Percentiles rank a stretch among this genome's conserved stretches.
phyloP scores from a whole-genome alignment of 2,329 filamentous ascomycete genomes.

The Huntiella abstrusa region DNA sequence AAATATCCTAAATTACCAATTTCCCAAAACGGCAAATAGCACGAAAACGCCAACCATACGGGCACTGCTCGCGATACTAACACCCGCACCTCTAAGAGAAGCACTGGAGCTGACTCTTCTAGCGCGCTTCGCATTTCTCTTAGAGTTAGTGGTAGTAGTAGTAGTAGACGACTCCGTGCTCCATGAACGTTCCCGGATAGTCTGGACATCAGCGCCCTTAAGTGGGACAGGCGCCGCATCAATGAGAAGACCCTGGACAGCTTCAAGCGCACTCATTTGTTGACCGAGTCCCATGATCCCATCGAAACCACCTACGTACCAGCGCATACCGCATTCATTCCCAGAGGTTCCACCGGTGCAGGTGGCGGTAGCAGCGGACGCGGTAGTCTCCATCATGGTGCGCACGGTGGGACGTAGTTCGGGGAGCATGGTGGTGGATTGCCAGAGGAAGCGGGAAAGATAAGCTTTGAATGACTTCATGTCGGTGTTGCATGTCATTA shows the following conservation, averaged over 20 bases:
- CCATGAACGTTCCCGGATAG: slow-evolving; percentile 18
- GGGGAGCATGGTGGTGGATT: slow-evolving; percentile 36
- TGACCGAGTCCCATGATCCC: slow-evolving; percentile 37
- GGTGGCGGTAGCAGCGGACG: slow-evolving; percentile 33
- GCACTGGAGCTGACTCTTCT: too few relatives aligned
- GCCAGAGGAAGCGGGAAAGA: slow-evolving; percentile 44
- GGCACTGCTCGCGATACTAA: too few relatives aligned
- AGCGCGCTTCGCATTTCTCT: too few relatives aligned
- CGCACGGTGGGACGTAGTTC: slow-evolving; percentile 29
- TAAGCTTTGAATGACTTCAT: slow-evolving; percentile 52
- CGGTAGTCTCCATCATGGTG: slow-evolving; percentile 29
- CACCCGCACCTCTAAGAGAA: too few relatives aligned
- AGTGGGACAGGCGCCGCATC: slow-evolving; percentile 26
- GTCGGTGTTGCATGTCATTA: slow-evolving; percentile 38
- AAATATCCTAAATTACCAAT: too few relatives aligned
- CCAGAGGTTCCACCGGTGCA: slow-evolving; percentile 37
- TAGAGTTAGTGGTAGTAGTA: too few relatives aligned
- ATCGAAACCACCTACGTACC: slow-evolving; percentile 41
- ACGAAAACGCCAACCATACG: too few relatives aligned
- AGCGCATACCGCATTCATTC: slow-evolving; percentile 40
- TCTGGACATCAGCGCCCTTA: slow-evolving; percentile 27
- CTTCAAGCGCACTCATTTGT: slow-evolving; percentile 46
- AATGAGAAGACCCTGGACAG: slow-evolving; percentile 39
- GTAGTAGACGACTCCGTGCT: too few relatives aligned
- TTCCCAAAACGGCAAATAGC: too few relatives aligned